These are phyloP conservation scores for Gloeophyllum trabeum DNA, from an alignment of 768 basidiomycete genomes.

Conservation along the genomic window DNA sequence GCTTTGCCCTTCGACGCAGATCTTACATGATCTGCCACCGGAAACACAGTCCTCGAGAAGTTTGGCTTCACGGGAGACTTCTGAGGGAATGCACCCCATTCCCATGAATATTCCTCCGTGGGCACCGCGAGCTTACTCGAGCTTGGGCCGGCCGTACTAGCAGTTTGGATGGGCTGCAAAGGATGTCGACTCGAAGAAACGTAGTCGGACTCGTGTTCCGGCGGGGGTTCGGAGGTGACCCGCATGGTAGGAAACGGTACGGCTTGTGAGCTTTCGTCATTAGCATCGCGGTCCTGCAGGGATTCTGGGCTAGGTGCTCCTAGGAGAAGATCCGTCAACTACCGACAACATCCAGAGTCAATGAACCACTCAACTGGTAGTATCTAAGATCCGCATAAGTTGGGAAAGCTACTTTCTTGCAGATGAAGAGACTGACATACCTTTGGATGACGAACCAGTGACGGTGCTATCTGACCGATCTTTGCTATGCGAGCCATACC, in stretches of 20 bases:
- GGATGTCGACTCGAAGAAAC: constrained; percentile 10
- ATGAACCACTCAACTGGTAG: no score
- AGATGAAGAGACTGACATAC: no score
- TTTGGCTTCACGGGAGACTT: constrained; percentile 53
- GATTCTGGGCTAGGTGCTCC: no score
- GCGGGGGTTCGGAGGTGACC: constrained; percentile 53
- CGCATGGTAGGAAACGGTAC: constrained; percentile 29
- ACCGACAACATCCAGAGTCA: no score
- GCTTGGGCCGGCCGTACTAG: constrained; percentile 4
- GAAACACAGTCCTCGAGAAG: constrained; percentile 18
- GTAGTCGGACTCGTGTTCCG: constrained; percentile 23
- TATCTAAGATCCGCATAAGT: no score
- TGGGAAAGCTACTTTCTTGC: no score
- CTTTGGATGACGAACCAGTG: constrained; percentile 6
- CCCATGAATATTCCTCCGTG: constrained; percentile 78
- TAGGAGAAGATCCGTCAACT: no score
- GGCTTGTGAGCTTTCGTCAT: not conserved
- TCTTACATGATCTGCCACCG: no score
- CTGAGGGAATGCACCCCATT: constrained; percentile 86
- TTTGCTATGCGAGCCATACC: constrained; percentile 50
- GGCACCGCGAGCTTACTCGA: constrained; percentile 3
- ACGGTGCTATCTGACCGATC: constrained; percentile 19
- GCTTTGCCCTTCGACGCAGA: no score
- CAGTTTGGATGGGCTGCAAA: constrained; percentile 4
- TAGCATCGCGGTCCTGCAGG: no score